Conservation (phyloP, 2,329 filamentous ascomycete genomes). For the Pseudogymnoascus sp. region DNA sequence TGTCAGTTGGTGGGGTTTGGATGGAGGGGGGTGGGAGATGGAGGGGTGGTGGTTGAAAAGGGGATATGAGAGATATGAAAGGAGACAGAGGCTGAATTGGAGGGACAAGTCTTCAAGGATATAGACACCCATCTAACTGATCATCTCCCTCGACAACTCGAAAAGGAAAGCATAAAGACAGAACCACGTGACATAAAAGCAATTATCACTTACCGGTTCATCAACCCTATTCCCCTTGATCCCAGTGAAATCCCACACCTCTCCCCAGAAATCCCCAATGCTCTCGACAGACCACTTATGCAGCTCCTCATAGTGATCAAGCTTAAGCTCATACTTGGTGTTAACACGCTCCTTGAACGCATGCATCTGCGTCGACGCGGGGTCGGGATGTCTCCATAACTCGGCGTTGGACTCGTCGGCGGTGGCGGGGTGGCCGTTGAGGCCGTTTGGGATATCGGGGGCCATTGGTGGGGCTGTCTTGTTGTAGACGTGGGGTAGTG, state of each 20-base stretch:
- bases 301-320: slow-evolving; percentile 63
- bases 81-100: neutral
- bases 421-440: neutral
- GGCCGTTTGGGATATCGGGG: neutral
- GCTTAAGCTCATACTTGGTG: slow-evolving; percentile 51
- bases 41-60: neutral
- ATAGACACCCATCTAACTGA: neutral
- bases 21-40: slow-evolving; percentile 3
- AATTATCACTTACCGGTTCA: slow-evolving; percentile 39
- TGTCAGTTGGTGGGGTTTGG: neutral
- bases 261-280: slow-evolving; percentile 70
- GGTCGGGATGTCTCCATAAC: slow-evolving; percentile 64
- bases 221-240: slow-evolving; percentile 60
- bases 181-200: slow-evolving; percentile 10
- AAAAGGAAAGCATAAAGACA: neutral
- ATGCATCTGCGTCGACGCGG: slow-evolving; percentile 60
- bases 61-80: neutral
- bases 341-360: slow-evolving; percentile 63
- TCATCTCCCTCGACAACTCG: neutral
- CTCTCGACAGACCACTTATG: slow-evolving; percentile 79
- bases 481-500: neutral
- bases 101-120: neutral
- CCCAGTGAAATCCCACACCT: slow-evolving; percentile 75
- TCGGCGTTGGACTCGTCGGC: slow-evolving; percentile 26
- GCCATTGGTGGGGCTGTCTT: neutral